Evolutionary conservation across 805 yeast genomes (phyloP), one percentile per base, ranked within the genome.

Genomic region (Schwanniomyces vanrijiae): DNA sequence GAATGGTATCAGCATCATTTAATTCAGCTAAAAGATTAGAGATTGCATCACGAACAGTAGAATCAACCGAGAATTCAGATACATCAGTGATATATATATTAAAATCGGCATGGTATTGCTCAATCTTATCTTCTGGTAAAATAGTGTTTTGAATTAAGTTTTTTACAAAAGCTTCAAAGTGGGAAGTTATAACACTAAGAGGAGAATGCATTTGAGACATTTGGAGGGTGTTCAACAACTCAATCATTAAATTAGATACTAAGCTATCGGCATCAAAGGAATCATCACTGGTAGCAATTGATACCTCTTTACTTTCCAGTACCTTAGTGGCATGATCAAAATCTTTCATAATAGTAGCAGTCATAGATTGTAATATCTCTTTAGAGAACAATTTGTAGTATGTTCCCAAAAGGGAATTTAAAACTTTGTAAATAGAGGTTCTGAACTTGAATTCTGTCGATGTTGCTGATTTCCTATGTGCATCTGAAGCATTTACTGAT

Each of bases 51-150:
- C 98, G 77, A 0, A 84, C 77, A 2, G 77, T 64, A 0, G 53
- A 38, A 4, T 77, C 79, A 0, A 83, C 68, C 0, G 84, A 68
- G 26, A 90, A 73, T 1, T 90, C 96, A 1, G 88, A 75, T 47
- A 88, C 90, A 29, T 81, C 85, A 2, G 90, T 79, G 5, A 89
- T 87, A 61, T 81, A 90, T 3, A 63, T 65, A 57, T 90, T 89
- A 58, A 82, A 78, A 58, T 90, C 91, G 2, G 68, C 71, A 3
- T 64, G 61, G 75, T 84, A 88, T 4, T 75, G 76, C 29, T 72
- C 77, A 25, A 68, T 62, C 0, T 69, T 63, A 4, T 70, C 75
- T 1, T 56, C 48, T 1, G 85, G 74, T 10, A 84, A 55, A 9
- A 64, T 56, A 5, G 82, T 62, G 7, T 78, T 61, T 3, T 55